Base-by-base conservation (phyloP, 2,329 filamentous ascomycete genomes). In the Sphaerostilbella broomeana region DNA sequence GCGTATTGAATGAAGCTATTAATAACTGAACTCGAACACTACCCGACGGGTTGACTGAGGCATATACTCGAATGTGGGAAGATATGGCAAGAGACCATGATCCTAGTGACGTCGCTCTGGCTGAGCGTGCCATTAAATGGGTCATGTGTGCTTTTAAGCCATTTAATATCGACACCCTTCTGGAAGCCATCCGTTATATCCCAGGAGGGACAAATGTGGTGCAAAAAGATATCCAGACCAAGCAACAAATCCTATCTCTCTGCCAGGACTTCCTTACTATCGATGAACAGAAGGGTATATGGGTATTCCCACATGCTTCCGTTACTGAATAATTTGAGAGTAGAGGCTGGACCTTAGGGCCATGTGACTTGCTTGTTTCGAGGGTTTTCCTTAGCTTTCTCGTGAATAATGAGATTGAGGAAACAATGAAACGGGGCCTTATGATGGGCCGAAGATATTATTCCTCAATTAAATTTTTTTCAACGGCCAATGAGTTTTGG, bases 51-150 rank as follows among this genome's bases (percentile, higher is more conserved):
- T 17, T 50, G 7, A 41, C 35, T 13, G 37, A n/a, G 11, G 41
- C 48, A 8, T 50, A 50, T 12, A 39, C 22, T 13, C 35, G 38
- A 9, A 43, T 46, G 9, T 47, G 42, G n/a, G 7, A 34, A 9
- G 21, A 4, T 2, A 29, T 32, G 2, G n/a, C n/a, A n/a, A 22
- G 18, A 19, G 43, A 33, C 2, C 6, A 15, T 34, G n/a, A 28
- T 18, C 30, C 28, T 5, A 13, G 8, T 12, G 24, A 40, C 2
- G 10, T 45, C 3, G 32, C 22, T 4, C 8, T 43, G 2, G 40
- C 36, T 17, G 20, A 35, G 16, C 35, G 35, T 12, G 40, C 36
- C 10, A 34, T 39, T 13, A 35, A 15, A 19, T 43, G 24, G 24
- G 40, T 43, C 2, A 6, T 40, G 5, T 30, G 24, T 28, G 18